Conservation (phyloP, 2,329 filamentous ascomycete genomes). For the Ustulina deusta region DNA sequence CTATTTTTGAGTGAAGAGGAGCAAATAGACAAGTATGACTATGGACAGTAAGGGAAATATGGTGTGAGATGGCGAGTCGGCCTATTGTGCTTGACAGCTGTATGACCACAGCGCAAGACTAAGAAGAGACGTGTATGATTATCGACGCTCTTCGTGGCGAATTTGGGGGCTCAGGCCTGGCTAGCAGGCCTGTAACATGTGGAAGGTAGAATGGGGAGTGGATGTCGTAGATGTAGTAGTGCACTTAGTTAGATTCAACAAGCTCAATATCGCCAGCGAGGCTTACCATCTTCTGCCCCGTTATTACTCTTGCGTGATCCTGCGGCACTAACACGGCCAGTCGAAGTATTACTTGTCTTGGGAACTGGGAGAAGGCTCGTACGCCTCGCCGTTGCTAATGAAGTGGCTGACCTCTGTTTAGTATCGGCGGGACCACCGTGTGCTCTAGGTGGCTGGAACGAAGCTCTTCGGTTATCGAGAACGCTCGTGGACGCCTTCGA, state of each 20-base stretch:
- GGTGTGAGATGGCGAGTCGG: constrained; percentile 16
- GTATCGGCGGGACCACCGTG: constrained; percentile 48
- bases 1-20: constrained; percentile 6
- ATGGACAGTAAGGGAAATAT: constrained; percentile 17
- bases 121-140: background rate
- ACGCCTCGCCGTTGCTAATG: constrained; percentile 64
- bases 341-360: constrained; percentile 44
- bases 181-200: constrained; percentile 21
- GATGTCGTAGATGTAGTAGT: constrained; percentile 2
- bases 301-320: constrained; percentile 51
- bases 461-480: constrained; percentile 62
- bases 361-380: constrained; percentile 67
- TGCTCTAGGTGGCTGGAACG: constrained; percentile 62
- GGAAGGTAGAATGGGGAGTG: constrained; percentile 12
- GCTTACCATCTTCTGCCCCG: constrained; percentile 56
- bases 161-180: background rate
- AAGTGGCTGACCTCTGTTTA: constrained; percentile 66
- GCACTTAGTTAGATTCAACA: constrained; percentile 6
- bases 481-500: constrained; percentile 59
- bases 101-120: constrained; percentile 24
- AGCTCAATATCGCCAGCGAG: constrained; percentile 61
- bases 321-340: constrained; percentile 37
- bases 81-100: constrained; percentile 8
- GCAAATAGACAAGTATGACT: constrained; percentile 3
- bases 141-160: constrained; percentile 3